Evolutionary conservation across 2,329 filamentous ascomycete genomes (phyloP).

Genomic region (Xylariales sp.): DNA sequence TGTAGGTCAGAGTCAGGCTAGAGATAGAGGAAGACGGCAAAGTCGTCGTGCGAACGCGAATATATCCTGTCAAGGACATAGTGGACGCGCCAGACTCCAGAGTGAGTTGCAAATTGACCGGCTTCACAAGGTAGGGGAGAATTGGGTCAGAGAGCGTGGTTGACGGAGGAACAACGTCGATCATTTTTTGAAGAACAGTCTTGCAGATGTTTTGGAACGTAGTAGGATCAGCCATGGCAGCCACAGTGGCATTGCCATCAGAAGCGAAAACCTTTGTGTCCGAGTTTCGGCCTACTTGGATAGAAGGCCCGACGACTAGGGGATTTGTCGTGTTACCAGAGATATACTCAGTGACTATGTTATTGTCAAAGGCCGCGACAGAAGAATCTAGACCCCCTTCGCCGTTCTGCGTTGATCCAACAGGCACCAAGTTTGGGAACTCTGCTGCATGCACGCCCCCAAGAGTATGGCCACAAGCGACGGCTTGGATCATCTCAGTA

Average conservation of each 20-base stretch:
- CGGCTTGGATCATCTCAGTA: conserved; percentile 55
- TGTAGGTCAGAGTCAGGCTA: conserved; percentile 50
- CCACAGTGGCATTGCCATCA: conserved; percentile 52
- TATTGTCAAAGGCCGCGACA: conserved; percentile 48
- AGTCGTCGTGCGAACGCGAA: conserved; percentile 51
- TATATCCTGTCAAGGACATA: conserved; percentile 48
- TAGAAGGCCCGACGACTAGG: conserved; percentile 47
- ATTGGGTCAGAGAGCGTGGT: conserved; percentile 49
- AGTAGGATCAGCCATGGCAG: conserved; percentile 36
- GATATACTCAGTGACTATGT: conserved; percentile 53
- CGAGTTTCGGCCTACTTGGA: conserved; percentile 40
- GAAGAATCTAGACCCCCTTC: conserved; percentile 43
- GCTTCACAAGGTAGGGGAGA: conserved; percentile 55
- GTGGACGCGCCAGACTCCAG: conserved; percentile 43
- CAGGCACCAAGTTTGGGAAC: conserved; percentile 48
- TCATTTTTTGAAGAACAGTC: conserved; percentile 53
- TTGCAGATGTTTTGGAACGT: conserved; percentile 45
- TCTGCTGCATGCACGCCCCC: conserved; percentile 53
- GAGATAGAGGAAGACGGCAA: conserved; percentile 37
- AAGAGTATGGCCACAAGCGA: conserved; percentile 57
- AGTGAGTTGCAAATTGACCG: conserved; percentile 50
- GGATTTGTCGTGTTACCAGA: conserved; percentile 49
- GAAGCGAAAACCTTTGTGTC: conserved; percentile 53
- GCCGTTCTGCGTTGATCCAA: conserved; percentile 38
- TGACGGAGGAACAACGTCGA: conserved; percentile 51